Evolutionary conservation across 2,329 filamentous ascomycete species (phyloP).

Genomic region (Fonsecaea multimorphosa): DNA sequence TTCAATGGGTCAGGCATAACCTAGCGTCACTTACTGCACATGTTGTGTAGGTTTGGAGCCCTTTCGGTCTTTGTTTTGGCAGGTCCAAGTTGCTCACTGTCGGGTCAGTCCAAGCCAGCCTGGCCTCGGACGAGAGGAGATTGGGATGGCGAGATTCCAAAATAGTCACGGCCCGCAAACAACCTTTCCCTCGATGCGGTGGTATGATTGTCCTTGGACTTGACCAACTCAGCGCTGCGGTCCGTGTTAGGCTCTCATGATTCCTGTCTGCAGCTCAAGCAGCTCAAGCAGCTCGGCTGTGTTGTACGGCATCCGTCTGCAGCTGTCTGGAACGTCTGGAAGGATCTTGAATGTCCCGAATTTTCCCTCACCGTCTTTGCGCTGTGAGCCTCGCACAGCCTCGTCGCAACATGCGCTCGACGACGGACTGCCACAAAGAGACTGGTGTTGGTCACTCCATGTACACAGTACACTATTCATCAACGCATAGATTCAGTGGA

Average conservation of each 20-base stretch:
- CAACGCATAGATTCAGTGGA: not conserved
- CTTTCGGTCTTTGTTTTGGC: conserved; percentile 3
- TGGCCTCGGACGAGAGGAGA: conserved; percentile 32
- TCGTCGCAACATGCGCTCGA: conserved; percentile 12
- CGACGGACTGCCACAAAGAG: not conserved
- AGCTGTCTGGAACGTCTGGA: conserved; percentile 12
- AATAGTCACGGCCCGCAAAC: conserved; percentile 4
- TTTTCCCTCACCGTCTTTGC: conserved; percentile 25
- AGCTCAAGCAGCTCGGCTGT: not conserved
- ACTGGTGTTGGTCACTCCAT: not conserved
- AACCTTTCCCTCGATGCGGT: not conserved
- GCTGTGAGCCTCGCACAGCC: conserved; percentile 25
- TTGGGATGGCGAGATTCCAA: conserved; percentile 13
- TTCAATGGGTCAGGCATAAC: not conserved
- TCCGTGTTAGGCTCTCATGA: not conserved
- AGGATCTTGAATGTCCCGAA: conserved; percentile 1
- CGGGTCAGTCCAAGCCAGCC: not conserved
- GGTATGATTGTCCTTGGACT: conserved; percentile 3
- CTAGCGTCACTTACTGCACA: not conserved
- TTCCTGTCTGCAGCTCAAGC: not conserved
- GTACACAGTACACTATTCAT: not conserved
- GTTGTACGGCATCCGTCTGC: conserved; percentile 17
- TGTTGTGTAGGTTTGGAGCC: not conserved
- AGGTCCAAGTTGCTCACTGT: not conserved
- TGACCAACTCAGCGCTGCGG: not conserved